Evolutionary conservation across 116 monocot species (phyloP), one percentile per base, ranked within the genome.

Genomic region (Papilionanthe hybrid): DNA sequence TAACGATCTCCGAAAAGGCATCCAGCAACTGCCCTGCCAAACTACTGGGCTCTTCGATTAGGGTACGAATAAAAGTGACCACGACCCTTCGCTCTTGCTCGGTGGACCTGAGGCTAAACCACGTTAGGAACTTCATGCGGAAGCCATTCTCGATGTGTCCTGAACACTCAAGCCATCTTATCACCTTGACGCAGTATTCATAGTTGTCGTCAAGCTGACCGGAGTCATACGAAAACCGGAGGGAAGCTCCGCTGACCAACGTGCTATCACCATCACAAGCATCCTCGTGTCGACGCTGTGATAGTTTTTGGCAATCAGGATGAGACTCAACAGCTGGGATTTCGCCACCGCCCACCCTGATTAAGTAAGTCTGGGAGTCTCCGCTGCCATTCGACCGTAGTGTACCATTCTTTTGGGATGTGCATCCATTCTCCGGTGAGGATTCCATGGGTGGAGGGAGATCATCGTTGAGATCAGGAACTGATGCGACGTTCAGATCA

Each of bases 381-480:
- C 84, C 89, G 78, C 90, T 93, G 11, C 87, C 87, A 76, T 90
- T 53, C 17, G 53, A 53, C 4, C 53, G 2, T 17, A 53, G 18
- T 75, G 18, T 89, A 86, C 68, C 88, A 81, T 25, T 80, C 78
- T 72, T 87, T 85, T 42, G 81, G 82, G 42, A 44, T 32, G 74
- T 82, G 77, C 85, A 89, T 7, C 85, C 82, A 81, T 87, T 84
- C 73, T 86, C 85, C 9, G 80, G 83, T 7, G 84, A 89, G 68
- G 76, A 84, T 27, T 93, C 93, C 65, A 71, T 9, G 10, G 87
- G 80, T 42, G 83, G 81, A 55, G 81, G 78, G 44, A 87, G 69
- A 66, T 94, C 95, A 9, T 85, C 88, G 80, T 98, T 98, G n/a
- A 98, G 91, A 58, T 95, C 95, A 75, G 95, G 98, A 67, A 93